Conservation (phyloP, 225 moss, liverwort and hornwort genomes). For the Pseudisothecium myosuroides region DNA sequence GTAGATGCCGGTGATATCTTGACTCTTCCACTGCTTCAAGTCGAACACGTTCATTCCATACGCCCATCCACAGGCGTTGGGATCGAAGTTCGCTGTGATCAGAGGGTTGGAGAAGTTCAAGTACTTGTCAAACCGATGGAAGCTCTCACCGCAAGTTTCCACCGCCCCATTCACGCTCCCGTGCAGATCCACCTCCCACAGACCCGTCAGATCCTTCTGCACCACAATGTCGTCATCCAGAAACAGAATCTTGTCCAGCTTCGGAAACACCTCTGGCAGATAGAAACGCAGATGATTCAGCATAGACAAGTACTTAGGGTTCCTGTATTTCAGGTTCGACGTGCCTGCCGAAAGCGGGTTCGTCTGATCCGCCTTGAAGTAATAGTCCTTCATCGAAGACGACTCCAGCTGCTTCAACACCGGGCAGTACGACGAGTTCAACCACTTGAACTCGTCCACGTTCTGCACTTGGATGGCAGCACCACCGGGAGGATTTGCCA, state of each 20-base stretch:
- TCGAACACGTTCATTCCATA: slow-evolving; percentile 95
- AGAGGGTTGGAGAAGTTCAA: slow-evolving; percentile 87
- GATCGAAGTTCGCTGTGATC: slow-evolving; percentile 46
- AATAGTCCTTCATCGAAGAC: slow-evolving; percentile 50
- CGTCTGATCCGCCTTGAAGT: slow-evolving; percentile 44
- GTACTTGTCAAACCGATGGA: slow-evolving; percentile 77
- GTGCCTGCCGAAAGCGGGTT: slow-evolving; percentile 45
- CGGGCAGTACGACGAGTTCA: slow-evolving; percentile 53
- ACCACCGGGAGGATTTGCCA: slow-evolving; percentile 29
- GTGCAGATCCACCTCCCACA: slow-evolving; percentile 68
- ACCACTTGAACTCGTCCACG: slow-evolving; percentile 50
- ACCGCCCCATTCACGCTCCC: slow-evolving; percentile 90
- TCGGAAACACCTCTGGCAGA: slow-evolving; percentile 50
- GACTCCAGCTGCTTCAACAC: slow-evolving; percentile 56
- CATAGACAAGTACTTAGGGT: slow-evolving; percentile 91
- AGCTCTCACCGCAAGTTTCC: slow-evolving; percentile 71
- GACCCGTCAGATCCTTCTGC: slow-evolving; percentile 56
- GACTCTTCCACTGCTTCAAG: slow-evolving; percentile 64
- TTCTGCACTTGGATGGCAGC: slow-evolving; percentile 42
- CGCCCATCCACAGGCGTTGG: slow-evolving; percentile 87
- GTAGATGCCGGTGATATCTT: slow-evolving; percentile 76
- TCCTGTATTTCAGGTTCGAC: slow-evolving; percentile 53
- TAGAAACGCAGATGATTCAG: slow-evolving; percentile 62
- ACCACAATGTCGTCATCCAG: slow-evolving; percentile 90
- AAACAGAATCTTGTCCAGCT: slow-evolving; percentile 66